Evolutionary conservation across 805 yeast species (phyloP).

Genomic region (Yueomyces sp.): DNA sequence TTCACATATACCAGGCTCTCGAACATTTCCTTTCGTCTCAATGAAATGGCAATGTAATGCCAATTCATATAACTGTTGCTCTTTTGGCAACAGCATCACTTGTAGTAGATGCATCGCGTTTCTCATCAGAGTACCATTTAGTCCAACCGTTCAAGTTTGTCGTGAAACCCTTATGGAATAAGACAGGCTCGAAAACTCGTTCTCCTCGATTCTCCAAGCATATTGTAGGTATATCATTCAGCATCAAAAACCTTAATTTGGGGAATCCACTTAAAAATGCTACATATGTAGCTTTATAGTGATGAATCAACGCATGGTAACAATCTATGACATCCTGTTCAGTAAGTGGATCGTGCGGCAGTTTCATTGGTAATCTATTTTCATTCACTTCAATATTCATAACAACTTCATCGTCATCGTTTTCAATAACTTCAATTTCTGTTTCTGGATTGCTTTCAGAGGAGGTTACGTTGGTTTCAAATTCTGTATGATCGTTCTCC

Average conservation of each 20-base stretch:
- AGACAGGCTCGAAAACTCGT: slow-evolving; percentile 25
- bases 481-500: no score
- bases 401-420: not conserved
- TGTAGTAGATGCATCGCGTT: slow-evolving; percentile 4
- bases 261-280: slow-evolving; percentile 24
- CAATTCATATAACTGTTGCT: slow-evolving; percentile 8
- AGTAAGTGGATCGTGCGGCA: slow-evolving; percentile 21
- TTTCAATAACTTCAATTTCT: not conserved
- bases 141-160: slow-evolving; percentile 25
- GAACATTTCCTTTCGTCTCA: no score
- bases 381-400: slow-evolving; percentile 2
- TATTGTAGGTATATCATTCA: slow-evolving; percentile 28
- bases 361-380: slow-evolving; percentile 1
- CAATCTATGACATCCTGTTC: slow-evolving; percentile 23
- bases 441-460: not conserved
- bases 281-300: slow-evolving; percentile 23
- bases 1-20: no score
- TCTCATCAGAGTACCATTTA: slow-evolving; percentile 3
- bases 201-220: slow-evolving; percentile 17
- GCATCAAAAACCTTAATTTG: slow-evolving; percentile 24
- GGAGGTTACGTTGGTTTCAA: no score
- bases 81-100: slow-evolving; percentile 10
- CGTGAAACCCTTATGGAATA: slow-evolving; percentile 21
- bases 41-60: no score
- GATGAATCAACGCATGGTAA: slow-evolving; percentile 28